Evolutionary conservation across 768 basidiomycete genomes (phyloP), one percentile per base, ranked within the genome.

Genomic region (Gymnopilus dilepis): DNA sequence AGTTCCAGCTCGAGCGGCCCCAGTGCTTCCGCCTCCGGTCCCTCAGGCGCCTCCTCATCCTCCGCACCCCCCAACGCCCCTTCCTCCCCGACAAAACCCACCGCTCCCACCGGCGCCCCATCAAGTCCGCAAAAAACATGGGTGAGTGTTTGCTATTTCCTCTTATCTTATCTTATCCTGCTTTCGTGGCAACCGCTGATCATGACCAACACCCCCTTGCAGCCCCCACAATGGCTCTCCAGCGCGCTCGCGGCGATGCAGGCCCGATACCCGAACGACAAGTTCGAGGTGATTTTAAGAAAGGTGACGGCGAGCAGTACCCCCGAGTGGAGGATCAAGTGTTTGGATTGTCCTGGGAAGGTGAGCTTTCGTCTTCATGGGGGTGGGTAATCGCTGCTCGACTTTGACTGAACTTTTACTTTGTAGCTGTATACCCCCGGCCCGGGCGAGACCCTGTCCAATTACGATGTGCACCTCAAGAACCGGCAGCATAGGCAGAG

Each of bases 381-480:
- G 15, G 15, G 15, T n/a, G 40, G 34, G 24, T 17, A 11, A 9
- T 56, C n/a, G 54, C 15, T 65, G 58, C 62, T 67, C 33, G 62
- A 62, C 55, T 37, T 33, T 58, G 51, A 55, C 59, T 42, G 68
- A 22, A 7, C 21, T 57, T 56, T 7, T 37, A 7, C 13, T 37
- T 37, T 33, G 11, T 19, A 95, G 89, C 74, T 97, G 59, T 99
- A 97, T 80, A 93, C 91, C 67, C 88, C 95, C 45, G 96, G 96
- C 47, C 93, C 93, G 11, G 90, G 84, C 7, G 90, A 96, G 75
- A 92, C 92, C 11, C 75, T 98, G 51, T 80, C 84, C 24, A 97
- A 98, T 73, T 99, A 95, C 67, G 92, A 95, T 71, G 91, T 97
- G 11, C 97, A 99, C 77, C 77, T 99, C 56, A 90, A 87, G 79